phyloP scores from a whole-genome alignment of 176 grass and related monocot genomes.

The Ananas comosus region DNA sequence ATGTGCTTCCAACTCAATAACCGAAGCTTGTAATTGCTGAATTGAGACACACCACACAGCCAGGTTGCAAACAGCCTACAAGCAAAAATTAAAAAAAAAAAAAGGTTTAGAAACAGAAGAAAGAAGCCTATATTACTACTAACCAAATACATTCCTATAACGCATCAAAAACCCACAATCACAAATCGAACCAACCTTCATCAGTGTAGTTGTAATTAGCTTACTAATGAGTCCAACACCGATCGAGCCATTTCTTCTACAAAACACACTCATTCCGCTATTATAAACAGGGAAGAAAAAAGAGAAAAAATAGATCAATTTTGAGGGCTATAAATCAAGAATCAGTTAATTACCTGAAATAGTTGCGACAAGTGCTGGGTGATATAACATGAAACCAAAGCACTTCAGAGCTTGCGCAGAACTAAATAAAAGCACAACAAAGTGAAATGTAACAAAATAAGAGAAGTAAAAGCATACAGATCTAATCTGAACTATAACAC shows the following conservation, averaged over 20 bases:
- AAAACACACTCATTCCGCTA: slow-evolving; percentile 10
- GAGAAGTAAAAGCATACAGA: neutral
- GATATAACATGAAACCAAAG: slow-evolving; percentile 77
- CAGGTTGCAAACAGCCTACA: slow-evolving; percentile 71
- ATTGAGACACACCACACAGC: slow-evolving; percentile 73
- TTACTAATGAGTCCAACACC: slow-evolving; percentile 45
- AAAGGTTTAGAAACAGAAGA: slow-evolving; percentile 4
- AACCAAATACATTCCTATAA: slow-evolving; percentile 7
- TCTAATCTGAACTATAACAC: no score
- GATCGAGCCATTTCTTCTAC: slow-evolving; percentile 34
- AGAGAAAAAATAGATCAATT: neutral
- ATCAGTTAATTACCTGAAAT: slow-evolving; percentile 36
- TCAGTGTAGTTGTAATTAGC: slow-evolving; percentile 50
- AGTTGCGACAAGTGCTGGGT: slow-evolving; percentile 48
- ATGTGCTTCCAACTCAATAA: slow-evolving; percentile 30
- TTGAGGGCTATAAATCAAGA: neutral
- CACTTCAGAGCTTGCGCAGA: slow-evolving; percentile 53
- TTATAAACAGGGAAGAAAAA: neutral
- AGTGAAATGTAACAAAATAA: neutral
- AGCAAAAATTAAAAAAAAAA: slow-evolving; percentile 15
- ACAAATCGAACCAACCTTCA: slow-evolving; percentile 43
- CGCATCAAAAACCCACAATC: neutral
- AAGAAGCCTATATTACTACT: slow-evolving; percentile 2
- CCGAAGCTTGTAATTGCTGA: slow-evolving; percentile 43
- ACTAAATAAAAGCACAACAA: neutral